These are phyloP conservation scores for Penicillium antarcticum DNA, from an alignment of 495 filamentous ascomycete genomes.

Conservation along the genomic window DNA sequence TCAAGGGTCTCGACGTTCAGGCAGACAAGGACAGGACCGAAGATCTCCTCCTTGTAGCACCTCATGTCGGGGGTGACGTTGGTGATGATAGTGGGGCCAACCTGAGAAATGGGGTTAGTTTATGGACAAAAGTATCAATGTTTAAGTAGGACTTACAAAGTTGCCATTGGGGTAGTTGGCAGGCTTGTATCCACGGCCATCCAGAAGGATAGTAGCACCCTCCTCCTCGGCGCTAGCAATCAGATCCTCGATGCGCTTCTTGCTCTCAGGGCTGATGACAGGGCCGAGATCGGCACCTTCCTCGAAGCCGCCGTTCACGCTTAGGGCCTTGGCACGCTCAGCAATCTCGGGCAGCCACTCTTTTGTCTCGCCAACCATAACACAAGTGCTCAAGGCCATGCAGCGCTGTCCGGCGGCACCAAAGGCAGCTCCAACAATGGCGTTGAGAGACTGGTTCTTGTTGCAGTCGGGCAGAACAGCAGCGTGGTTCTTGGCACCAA, in stretches of 20 bases:
- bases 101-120: constrained; percentile 29
- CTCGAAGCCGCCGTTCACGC: constrained; percentile 93
- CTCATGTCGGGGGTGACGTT: constrained; percentile 88
- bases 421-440: constrained; percentile 91
- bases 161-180: constrained; percentile 95
- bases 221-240: constrained; percentile 89
- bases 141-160: constrained; percentile 56
- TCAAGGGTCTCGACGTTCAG: constrained; percentile 76
- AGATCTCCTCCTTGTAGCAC: constrained; percentile 97
- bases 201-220: constrained; percentile 91
- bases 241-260: constrained; percentile 81
- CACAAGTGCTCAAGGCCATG: constrained; percentile 92
- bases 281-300: constrained; percentile 92
- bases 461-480: constrained; percentile 94
- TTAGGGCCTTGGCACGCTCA: constrained; percentile 84
- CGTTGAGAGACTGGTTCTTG: constrained; percentile 95
- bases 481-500: constrained; percentile 98
- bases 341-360: constrained; percentile 90
- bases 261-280: constrained; percentile 90
- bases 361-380: constrained; percentile 92
- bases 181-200: constrained; percentile 84
- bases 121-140: not conserved
- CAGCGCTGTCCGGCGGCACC: constrained; percentile 96
- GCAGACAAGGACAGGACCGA: constrained; percentile 72
- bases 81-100: constrained; percentile 90